Base-by-base conservation (phyloP, 768 basidiomycete species). In the Termitomyces sp. region DNA sequence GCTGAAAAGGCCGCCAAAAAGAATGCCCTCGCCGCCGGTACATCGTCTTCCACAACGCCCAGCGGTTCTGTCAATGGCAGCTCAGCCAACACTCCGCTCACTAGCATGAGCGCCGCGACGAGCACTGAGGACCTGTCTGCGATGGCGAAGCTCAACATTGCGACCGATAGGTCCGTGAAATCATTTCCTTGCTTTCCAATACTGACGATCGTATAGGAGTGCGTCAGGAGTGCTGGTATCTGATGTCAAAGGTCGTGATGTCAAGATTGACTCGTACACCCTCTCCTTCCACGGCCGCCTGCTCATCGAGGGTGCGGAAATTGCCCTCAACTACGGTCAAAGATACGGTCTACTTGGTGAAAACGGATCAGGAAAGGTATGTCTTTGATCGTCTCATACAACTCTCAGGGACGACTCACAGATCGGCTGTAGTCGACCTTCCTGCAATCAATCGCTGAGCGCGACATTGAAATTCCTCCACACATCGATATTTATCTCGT, bases 401-500 rank as follows among this genome's bases (percentile, higher is more conserved):
- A 16, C 10, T 43, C 38, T 31, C 53, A 43, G n/a, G n/a, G n/a
- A n/a, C n/a, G n/a, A 27, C 47, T 59, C 23, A 57, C 17, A 5
- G n/a, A 49, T 54, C 27, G 9, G 6, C 12, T 37, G 19, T 65
- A 95, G 93, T 97, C 96, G 0, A 98, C 95, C 3, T 93, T 97
- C 78, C 82, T 98, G 27, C 89, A 93, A 78, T 97, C 96, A 27
- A 85, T 98, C 67, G 93, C 95, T 14, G 90, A 95, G 64, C 91
- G 95, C 56, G 96, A 99, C 68, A 91, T 98, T 50, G 87, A 89
- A 47, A 96, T 99, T 61, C 97, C 96, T 17, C 77, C 81, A 8
- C 95, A 99, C 74, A 90, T 99, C 71, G 96, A 99, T 71, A 96
- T 98, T 73, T 97, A 98, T 78, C 88, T 98, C 63, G 96, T 99